These are phyloP conservation scores for Hypoxylon sp. DNA, from an alignment of 2,329 filamentous ascomycete genomes.

Conservation along the genomic window DNA sequence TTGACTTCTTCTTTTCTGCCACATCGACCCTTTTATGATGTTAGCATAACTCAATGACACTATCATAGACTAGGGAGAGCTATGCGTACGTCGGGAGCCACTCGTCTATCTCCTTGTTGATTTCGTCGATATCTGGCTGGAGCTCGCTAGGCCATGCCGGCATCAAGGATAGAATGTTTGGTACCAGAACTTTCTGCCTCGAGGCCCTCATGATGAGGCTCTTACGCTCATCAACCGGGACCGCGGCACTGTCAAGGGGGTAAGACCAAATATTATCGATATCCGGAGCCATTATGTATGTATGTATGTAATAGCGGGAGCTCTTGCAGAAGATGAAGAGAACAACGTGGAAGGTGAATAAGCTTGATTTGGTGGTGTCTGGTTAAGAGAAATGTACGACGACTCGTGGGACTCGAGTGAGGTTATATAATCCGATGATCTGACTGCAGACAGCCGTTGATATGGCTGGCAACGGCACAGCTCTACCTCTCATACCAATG, in stretches of 20 bases:
- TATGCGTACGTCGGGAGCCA: slow-evolving; percentile 45
- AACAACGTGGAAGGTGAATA: too few relatives aligned
- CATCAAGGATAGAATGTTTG: slow-evolving; percentile 47
- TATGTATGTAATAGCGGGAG: not conserved
- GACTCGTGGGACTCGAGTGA: not conserved
- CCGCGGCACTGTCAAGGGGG: not conserved
- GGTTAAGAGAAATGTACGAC: not conserved
- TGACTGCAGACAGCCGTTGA: not conserved
- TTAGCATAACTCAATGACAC: slow-evolving; percentile 19
- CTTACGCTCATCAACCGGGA: slow-evolving; percentile 40
- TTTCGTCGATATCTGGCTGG: slow-evolving; percentile 45
- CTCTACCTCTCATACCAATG: slow-evolving; percentile 13
- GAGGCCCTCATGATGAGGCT: slow-evolving; percentile 42
- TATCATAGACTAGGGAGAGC: not conserved
- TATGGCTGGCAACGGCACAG: slow-evolving; percentile 4
- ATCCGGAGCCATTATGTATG: slow-evolving; percentile 40
- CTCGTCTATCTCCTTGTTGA: slow-evolving; percentile 45
- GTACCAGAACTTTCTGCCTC: slow-evolving; percentile 46
- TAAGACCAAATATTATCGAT: slow-evolving; percentile 33
- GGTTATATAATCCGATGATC: slow-evolving; percentile 17
- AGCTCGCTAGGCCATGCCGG: slow-evolving; percentile 46
- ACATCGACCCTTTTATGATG: slow-evolving; percentile 41
- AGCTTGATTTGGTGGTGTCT: not conserved
- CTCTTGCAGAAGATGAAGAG: not conserved
- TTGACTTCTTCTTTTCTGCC: slow-evolving; percentile 45